Percentiles rank a stretch among this genome's conserved stretches.
Evolutionary conservation across 2,329 filamentous ascomycete species (phyloP).

Genomic region (Colletotrichum brevisporum): DNA sequence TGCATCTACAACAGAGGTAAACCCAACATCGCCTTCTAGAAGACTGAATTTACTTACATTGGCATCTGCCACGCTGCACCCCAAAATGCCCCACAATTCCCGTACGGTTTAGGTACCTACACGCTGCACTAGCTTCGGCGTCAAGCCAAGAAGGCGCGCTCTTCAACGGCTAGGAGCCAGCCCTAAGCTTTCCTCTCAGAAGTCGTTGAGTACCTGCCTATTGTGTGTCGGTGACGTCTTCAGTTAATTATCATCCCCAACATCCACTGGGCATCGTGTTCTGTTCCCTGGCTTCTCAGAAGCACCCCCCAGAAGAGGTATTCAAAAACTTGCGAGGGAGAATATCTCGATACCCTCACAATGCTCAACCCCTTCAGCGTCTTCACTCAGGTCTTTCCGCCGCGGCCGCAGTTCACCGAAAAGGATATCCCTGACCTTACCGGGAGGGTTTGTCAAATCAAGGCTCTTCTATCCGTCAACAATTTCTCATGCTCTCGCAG

Average conservation of each 20-base stretch:
- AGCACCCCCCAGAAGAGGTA: too few species aligned
- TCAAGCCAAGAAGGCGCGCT: too few species aligned
- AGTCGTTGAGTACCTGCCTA: neutral
- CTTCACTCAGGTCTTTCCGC: slow-evolving; percentile 48
- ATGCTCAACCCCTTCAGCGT: slow-evolving; percentile 39
- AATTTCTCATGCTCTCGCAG: slow-evolving; percentile 41
- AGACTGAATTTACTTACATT: too few species aligned
- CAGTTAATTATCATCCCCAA: neutral
- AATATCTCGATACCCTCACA: slow-evolving; percentile 2
- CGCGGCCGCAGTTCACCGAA: slow-evolving; percentile 57
- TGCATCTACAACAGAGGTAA: too few species aligned
- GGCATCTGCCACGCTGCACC: too few species aligned
- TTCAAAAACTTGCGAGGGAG: slow-evolving; percentile 1
- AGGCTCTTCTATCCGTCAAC: neutral
- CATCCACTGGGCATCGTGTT: too few species aligned
- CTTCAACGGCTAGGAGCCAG: neutral
- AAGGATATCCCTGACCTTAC: slow-evolving; percentile 56
- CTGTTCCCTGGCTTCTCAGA: too few species aligned
- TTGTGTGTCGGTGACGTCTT: slow-evolving; percentile 17
- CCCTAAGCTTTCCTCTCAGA: neutral
- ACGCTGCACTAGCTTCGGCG: too few species aligned
- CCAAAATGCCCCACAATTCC: too few species aligned
- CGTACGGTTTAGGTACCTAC: too few species aligned
- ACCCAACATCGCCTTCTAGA: too few species aligned
- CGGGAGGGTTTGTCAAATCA: slow-evolving; percentile 49